Evolutionary conservation across 2,329 filamentous ascomycete genomes (phyloP).

Genomic region (Clarireedia monteithiana): DNA sequence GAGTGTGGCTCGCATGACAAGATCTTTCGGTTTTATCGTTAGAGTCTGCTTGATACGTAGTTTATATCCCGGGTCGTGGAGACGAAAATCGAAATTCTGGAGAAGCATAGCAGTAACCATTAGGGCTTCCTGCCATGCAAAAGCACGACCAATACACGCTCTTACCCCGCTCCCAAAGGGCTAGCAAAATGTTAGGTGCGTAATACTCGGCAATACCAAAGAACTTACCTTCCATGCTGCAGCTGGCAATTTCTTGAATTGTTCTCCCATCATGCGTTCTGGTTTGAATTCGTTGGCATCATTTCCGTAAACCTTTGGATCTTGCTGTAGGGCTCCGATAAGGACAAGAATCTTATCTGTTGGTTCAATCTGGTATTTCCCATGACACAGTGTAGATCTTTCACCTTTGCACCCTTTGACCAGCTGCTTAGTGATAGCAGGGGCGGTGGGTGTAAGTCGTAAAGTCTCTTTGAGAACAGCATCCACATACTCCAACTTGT

Average conservation of each 20-base stretch:
- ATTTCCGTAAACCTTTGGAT: slow-evolving; percentile 56
- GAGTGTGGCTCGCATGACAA: slow-evolving; percentile 52
- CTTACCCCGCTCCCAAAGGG: slow-evolving; percentile 68
- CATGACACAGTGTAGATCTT: slow-evolving; percentile 29
- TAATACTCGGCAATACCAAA: neutral
- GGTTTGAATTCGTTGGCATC: slow-evolving; percentile 60
- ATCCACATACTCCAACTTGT: slow-evolving; percentile 54
- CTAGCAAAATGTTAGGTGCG: slow-evolving; percentile 42
- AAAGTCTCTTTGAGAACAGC: slow-evolving; percentile 60
- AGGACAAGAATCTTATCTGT: slow-evolving; percentile 43
- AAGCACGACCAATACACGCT: slow-evolving; percentile 64
- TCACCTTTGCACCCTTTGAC: slow-evolving; percentile 32
- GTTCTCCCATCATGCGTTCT: slow-evolving; percentile 64
- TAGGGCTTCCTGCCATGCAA: slow-evolving; percentile 67
- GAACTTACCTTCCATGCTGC: slow-evolving; percentile 32
- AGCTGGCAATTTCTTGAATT: slow-evolving; percentile 54
- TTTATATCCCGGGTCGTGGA: slow-evolving; percentile 52
- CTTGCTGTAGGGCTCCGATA: slow-evolving; percentile 48
- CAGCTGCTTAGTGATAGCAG: slow-evolving; percentile 43
- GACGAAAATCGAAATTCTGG: slow-evolving; percentile 62
- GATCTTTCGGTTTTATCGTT: slow-evolving; percentile 56
- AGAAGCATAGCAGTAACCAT: slow-evolving; percentile 55
- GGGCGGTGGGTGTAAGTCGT: slow-evolving; percentile 53
- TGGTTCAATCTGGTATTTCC: slow-evolving; percentile 32
- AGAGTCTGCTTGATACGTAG: slow-evolving; percentile 47